Base-by-base conservation (phyloP, 2,329 filamentous ascomycete species). In the Chrysoporthe deuterocubensis region DNA sequence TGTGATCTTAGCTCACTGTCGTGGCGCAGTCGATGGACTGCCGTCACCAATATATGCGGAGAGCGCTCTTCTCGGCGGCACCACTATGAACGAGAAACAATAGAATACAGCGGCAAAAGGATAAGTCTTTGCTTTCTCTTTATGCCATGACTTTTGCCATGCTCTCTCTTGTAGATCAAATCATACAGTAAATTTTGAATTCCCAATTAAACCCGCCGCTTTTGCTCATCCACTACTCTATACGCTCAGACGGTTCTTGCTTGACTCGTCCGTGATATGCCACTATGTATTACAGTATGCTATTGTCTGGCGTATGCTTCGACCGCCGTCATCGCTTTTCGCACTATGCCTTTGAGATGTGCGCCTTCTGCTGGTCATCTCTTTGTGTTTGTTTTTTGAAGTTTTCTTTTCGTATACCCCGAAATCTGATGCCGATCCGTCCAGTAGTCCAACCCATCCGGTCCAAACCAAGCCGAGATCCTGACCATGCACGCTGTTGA, bases 281-380 rank as follows among this genome's bases (percentile, higher is more conserved):
- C 26, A 54, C 50, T 54, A 54, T 34, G 50, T 37, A 62, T 50
- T 62, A 62, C 60, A 34, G 37, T 50, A 42, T 62, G 32, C 7
- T 50, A 16, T 57, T 37, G 40, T 26, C 42, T 44, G 58, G 21
- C 44, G 3, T 44, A 46, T 48, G 7, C 37, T 42, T 44, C 42
- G 18, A 18, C 21, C 9, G 21, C 11, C 1, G 16, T 61, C 3
- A 6, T 26, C 9, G 42, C 21, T 61, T 43, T 34, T 13, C 21
- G 56, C 18, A 40, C 56, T 7, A 40, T 40, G 32, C 32, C 7
- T 56, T 37, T 14, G 9, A 62, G 16, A 46, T 40, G 18, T 44
- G 60, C 44, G 16, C 60, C 32, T 13, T 21, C 44, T 48, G 18
- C 21, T 40, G 34, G 2, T 37, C 32, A 48, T 48, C 14, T 14